Conservation (phyloP, 352 stramenopile species). For the Phytophthora pinifolia region DNA sequence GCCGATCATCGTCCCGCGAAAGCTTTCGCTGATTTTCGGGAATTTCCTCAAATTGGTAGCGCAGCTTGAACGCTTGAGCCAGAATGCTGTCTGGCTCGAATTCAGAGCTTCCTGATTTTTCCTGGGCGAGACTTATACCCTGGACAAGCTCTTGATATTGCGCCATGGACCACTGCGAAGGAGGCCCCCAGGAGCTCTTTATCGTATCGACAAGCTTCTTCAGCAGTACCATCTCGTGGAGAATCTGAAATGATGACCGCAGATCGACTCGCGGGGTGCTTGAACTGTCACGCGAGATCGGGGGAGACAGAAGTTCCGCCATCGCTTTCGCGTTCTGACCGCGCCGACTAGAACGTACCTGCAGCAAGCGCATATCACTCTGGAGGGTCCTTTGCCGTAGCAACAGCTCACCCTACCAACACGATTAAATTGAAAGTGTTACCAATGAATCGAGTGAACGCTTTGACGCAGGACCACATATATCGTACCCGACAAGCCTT, state of each 20-base stretch:
- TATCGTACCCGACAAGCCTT: constrained; percentile 46
- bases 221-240: constrained; percentile 68
- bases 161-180: constrained; percentile 44
- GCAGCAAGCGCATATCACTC: constrained; percentile 21
- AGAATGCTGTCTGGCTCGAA: constrained; percentile 43
- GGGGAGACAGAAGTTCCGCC: constrained; percentile 25
- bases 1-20: constrained; percentile 25
- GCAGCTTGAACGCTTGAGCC: constrained; percentile 48
- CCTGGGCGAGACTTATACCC: constrained; percentile 54
- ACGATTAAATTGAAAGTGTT: not conserved
- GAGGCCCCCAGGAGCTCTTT: constrained; percentile 44
- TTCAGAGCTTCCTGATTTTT: constrained; percentile 37
- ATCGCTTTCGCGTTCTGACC: constrained; percentile 26
- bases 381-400: constrained; percentile 29
- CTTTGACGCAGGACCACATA: not conserved
- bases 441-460: not conserved
- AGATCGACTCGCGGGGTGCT: constrained; percentile 39
- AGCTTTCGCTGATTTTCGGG: constrained; percentile 58
- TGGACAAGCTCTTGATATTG: constrained; percentile 70
- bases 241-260: constrained; percentile 64
- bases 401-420: constrained; percentile 26
- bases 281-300: constrained; percentile 13
- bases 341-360: constrained; percentile 24
- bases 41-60: constrained; percentile 72
- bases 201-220: constrained; percentile 55